These are phyloP conservation scores for Emergomyces orientalis DNA, from an alignment of 2,329 filamentous ascomycete genomes.

Conservation along the genomic window DNA sequence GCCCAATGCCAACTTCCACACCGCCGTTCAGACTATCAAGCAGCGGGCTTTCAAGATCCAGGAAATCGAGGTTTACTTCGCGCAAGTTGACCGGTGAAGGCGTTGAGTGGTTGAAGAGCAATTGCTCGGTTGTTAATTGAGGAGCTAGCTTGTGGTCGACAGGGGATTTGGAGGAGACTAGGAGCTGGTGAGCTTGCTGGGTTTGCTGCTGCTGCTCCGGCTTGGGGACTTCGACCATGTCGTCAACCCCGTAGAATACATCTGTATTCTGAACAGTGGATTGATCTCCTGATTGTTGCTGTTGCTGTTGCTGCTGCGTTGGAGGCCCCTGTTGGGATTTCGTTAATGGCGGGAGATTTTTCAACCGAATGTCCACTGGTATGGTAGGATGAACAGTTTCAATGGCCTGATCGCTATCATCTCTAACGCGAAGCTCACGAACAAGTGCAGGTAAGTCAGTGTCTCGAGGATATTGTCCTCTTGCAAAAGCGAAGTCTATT, in stretches of 20 bases:
- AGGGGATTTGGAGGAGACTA: background rate
- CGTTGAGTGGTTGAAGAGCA: background rate
- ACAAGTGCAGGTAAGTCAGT: conserved; percentile 11
- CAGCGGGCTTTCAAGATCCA: conserved; percentile 9
- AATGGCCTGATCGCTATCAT: background rate
- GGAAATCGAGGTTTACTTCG: conserved; percentile 13
- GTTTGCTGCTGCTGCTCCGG: conserved; percentile 1
- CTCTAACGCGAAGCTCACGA: conserved; percentile 8
- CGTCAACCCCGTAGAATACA: background rate
- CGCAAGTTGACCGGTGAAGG: background rate
- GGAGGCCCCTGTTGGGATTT: background rate
- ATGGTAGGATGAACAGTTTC: background rate
- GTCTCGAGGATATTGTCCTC: conserved; percentile 11
- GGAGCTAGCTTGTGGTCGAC: background rate
- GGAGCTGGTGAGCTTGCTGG: background rate
- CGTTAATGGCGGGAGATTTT: background rate
- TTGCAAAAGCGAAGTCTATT: conserved; percentile 12
- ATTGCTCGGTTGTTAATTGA: background rate
- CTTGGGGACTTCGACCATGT: background rate
- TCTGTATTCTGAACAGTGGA: background rate
- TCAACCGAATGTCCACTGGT: background rate
- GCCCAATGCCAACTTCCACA: background rate
- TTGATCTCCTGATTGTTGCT: conserved; percentile 1
- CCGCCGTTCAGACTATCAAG: background rate
- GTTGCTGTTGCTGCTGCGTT: background rate